These are phyloP conservation scores for Tricholoma terreum DNA, from an alignment of 768 basidiomycete species.

Conservation along the genomic window DNA sequence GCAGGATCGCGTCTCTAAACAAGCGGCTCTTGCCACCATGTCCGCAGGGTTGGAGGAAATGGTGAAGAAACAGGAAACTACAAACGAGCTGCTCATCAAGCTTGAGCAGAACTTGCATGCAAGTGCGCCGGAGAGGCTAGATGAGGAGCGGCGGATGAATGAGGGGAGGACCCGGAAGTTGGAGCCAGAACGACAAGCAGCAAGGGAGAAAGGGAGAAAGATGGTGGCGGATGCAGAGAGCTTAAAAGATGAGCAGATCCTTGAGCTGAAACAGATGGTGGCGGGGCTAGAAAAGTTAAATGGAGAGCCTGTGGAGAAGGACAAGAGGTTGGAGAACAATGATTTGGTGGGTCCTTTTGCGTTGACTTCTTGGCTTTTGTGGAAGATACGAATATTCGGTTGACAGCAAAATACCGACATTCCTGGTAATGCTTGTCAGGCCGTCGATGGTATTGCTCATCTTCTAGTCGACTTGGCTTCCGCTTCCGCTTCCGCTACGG, in stretches of 20 bases:
- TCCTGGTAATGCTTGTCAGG: no score
- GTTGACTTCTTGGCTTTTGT: neutral
- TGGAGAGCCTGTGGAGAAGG: conserved; percentile 20
- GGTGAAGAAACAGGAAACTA: conserved; percentile 23
- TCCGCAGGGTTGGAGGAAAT: conserved; percentile 24
- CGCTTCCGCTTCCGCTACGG: neutral
- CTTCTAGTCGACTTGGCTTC: neutral
- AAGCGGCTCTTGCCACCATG: conserved; percentile 9
- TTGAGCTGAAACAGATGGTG: conserved; percentile 13
- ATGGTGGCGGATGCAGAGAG: neutral
- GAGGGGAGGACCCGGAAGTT: conserved; percentile 9
- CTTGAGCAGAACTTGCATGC: conserved; percentile 27
- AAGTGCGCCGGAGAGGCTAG: conserved; percentile 23
- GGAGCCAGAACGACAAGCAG: conserved; percentile 9
- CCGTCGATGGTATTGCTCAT: no score
- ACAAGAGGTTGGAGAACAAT: conserved; percentile 41
- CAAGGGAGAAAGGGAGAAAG: conserved; percentile 8
- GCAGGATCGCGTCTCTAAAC: conserved; percentile 24
- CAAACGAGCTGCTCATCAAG: conserved; percentile 22
- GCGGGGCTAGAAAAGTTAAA: conserved; percentile 22
- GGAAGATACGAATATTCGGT: neutral
- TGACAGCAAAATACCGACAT: no score
- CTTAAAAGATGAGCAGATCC: conserved; percentile 10
- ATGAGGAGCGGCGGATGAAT: conserved; percentile 11
- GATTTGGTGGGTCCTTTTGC: conserved; percentile 39